Percentiles rank a stretch among this genome's conserved stretches.
Conservation (phyloP, 768 basidiomycete species). For the Chalciporus pseudorubinellus region DNA sequence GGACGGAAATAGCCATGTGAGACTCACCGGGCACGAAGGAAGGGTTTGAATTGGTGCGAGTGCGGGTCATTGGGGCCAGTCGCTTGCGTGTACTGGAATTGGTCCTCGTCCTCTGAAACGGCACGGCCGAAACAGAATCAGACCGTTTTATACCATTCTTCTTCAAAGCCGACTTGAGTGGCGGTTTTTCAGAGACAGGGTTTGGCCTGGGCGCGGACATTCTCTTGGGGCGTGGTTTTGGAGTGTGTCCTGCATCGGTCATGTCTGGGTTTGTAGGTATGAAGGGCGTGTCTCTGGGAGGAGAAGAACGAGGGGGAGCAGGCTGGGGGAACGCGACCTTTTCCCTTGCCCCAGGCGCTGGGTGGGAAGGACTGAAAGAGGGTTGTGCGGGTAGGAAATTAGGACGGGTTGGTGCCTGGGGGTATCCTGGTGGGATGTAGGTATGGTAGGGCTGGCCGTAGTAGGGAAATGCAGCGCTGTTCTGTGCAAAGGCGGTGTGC, state of each 20-base stretch:
- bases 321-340: constrained; percentile 33
- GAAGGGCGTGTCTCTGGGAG: constrained; percentile 22
- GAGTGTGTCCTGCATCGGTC: constrained; percentile 15
- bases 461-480: constrained; percentile 43
- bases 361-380: constrained; percentile 31
- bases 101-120: constrained; percentile 41
- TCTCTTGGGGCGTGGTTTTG: constrained; percentile 37
- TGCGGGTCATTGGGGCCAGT: constrained; percentile 32
- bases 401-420: constrained; percentile 20
- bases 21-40: constrained; percentile 31
- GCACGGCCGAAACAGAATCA: constrained; percentile 22
- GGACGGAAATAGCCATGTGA: constrained; percentile 7
- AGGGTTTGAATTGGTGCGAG: constrained; percentile 37
- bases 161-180: constrained; percentile 59
- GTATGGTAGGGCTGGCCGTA: constrained; percentile 45
- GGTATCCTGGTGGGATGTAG: constrained; percentile 31
- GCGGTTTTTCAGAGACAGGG: constrained; percentile 31
- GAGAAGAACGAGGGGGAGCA: constrained; percentile 14
- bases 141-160: constrained; percentile 35
- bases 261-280: constrained; percentile 25
- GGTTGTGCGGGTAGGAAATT: constrained; percentile 9
- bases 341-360: constrained; percentile 34
- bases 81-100: constrained; percentile 37
- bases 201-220: constrained; percentile 29
- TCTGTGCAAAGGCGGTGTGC: constrained; percentile 32